Percentiles rank a stretch among this genome's conserved stretches.
Evolutionary conservation across 139 green algal genomes (phyloP).

Genomic region (Ettlia oleoabundans): DNA sequence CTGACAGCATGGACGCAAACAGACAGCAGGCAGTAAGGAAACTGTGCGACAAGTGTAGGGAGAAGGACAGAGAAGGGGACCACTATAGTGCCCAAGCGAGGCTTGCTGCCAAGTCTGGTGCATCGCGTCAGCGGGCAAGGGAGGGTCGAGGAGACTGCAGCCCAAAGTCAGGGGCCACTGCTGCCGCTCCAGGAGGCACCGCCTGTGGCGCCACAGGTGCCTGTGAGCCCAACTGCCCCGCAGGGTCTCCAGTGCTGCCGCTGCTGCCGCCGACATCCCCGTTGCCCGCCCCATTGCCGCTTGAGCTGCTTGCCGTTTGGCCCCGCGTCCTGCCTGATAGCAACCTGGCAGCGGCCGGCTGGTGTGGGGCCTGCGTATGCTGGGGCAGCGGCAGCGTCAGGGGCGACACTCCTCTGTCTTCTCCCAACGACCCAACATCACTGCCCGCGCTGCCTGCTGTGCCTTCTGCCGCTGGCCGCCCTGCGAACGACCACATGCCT

Average conservation of each 20-base stretch:
- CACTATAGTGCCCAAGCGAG: neutral
- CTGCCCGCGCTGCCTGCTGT: neutral
- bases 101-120: too few relatives aligned
- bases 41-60: neutral
- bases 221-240: neutral
- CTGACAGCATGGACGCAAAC: too few relatives aligned
- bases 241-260: neutral
- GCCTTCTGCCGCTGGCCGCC: too few relatives aligned
- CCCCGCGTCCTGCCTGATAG: constrained; percentile 11
- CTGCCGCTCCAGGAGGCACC: neutral
- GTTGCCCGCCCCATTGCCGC: neutral
- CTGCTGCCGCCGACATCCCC: neutral
- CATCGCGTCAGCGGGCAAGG: neutral
- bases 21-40: neutral
- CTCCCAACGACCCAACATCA: neutral
- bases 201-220: neutral
- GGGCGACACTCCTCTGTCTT: neutral
- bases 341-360: neutral
- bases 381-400: neutral
- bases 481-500: too few relatives aligned
- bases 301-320: neutral
- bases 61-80: neutral
- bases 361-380: neutral
- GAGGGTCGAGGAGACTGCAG: constrained; percentile 25
- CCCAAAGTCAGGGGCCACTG: neutral